phyloP scores from a whole-genome alignment of 192 early-diverging fungal species.

The Chytriomyces confervae region DNA sequence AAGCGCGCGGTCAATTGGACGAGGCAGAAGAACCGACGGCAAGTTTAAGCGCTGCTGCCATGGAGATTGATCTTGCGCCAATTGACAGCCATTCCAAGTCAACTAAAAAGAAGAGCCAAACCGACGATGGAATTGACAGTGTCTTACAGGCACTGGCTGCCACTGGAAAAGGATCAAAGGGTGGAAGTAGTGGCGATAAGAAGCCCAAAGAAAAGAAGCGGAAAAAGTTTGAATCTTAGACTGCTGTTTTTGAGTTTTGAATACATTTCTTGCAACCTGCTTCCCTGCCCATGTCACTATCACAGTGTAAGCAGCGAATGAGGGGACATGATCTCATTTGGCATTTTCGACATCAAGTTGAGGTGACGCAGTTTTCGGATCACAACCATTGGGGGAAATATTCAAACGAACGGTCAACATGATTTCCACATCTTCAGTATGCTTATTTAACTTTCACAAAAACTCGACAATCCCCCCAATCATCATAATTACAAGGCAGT shows the following conservation, averaged over 20 bases:
- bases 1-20: background rate
- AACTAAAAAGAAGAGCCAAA: constrained; percentile 4
- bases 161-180: constrained; percentile 38
- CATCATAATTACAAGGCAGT: constrained; percentile 43
- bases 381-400: no score
- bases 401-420: no score
- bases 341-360: no score
- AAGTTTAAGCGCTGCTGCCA: background rate
- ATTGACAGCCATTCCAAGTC: background rate
- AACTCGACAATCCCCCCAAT: background rate
- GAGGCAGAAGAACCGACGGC: constrained; percentile 10
- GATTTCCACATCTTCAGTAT: no score
- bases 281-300: no score
- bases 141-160: constrained; percentile 64
- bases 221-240: constrained; percentile 8
- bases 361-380: no score
- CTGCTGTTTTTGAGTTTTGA: background rate
- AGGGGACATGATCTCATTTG: no score
- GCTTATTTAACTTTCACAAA: no score
- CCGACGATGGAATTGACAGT: constrained; percentile 48
- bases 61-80: constrained; percentile 1
- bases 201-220: constrained; percentile 32
- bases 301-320: no score
- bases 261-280: no score
- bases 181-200: background rate